Base-by-base conservation (phyloP, 2,329 filamentous ascomycete species). In the Trichoderma oligosporum region DNA sequence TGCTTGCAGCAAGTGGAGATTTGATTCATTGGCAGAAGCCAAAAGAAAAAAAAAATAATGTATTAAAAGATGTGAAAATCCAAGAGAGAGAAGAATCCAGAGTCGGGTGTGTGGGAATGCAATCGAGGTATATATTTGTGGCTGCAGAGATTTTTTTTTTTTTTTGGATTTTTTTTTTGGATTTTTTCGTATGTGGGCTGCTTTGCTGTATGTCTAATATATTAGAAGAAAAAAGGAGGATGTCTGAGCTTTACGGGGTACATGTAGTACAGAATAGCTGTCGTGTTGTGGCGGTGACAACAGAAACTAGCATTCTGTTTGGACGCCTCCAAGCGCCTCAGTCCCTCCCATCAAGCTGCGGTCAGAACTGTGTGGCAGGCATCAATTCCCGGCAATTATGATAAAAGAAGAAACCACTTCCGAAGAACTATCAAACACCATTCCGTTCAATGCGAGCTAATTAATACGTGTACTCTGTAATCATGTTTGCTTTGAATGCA, bases 11-110 rank as follows among this genome's bases (percentile, higher is more conserved):
- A 38, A 46, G 57, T 49, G 57, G 57, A 48, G 42, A 57, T 54
- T 59, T 63, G 53, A 56, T 60, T 71, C 63, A 67, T 73, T 74
- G 72, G 72, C 72, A 71, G 62, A 61, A 62, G 72, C 71, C 71
- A 73, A 73, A 68, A 66, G 67, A 64, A 62, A 66, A 36, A 65
- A n/a, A n/a, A n/a, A n/a, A n/a, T n/a, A n/a, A n/a, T n/a, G n/a
- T n/a, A n/a, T n/a, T n/a, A n/a, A n/a, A n/a, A n/a, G 57, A 63
- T 64, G 61, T 56, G 64, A 65, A 66, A 62, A 60, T 61, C 60
- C 56, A 54, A 60, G 61, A 45, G 54, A 31, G 44, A 51, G 35
- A 42, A 51, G 36, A 53, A 44, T 29, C 38, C 39, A 53, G 38
- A 36, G 31, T 35, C 29, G 27, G 22, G 51, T 54, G 60, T 57